phyloP scores from a whole-genome alignment of 768 basidiomycete species.

The Mycena alexandri region DNA sequence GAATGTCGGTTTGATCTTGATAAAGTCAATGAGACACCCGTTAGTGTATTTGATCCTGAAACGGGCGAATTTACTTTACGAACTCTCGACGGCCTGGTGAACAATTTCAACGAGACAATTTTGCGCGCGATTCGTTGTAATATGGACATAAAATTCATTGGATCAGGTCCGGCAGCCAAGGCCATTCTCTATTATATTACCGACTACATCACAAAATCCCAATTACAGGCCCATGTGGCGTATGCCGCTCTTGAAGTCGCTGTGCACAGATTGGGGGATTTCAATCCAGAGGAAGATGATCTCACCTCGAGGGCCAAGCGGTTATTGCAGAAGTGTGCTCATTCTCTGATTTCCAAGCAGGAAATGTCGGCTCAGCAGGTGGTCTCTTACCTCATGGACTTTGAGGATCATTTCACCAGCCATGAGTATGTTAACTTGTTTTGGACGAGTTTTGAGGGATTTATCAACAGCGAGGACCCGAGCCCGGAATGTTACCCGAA shows the following conservation, averaged over 20 bases:
- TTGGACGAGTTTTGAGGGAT: no score
- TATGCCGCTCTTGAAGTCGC: constrained; percentile 27
- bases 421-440: no score
- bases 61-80: background rate
- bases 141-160: constrained; percentile 23
- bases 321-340: constrained; percentile 43
- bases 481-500: no score
- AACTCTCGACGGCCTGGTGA: background rate
- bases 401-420: no score
- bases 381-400: no score
- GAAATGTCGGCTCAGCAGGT: no score
- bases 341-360: constrained; percentile 14
- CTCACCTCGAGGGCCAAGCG: constrained; percentile 30
- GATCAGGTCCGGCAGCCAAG: constrained; percentile 44
- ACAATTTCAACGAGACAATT: no score
- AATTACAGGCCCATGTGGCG: constrained; percentile 36
- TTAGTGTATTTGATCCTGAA: constrained; percentile 28
- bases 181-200: constrained; percentile 49
- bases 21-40: no score
- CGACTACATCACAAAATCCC: constrained; percentile 51
- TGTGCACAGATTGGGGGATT: background rate
- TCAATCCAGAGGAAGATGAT: no score
- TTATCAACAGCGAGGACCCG: no score
- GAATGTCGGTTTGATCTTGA: constrained; percentile 17
- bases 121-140: no score